Percentiles rank a stretch among this genome's conserved stretches.
Conservation (phyloP, 2,329 filamentous ascomycete genomes). For the Akanthomyces dipterigenus region DNA sequence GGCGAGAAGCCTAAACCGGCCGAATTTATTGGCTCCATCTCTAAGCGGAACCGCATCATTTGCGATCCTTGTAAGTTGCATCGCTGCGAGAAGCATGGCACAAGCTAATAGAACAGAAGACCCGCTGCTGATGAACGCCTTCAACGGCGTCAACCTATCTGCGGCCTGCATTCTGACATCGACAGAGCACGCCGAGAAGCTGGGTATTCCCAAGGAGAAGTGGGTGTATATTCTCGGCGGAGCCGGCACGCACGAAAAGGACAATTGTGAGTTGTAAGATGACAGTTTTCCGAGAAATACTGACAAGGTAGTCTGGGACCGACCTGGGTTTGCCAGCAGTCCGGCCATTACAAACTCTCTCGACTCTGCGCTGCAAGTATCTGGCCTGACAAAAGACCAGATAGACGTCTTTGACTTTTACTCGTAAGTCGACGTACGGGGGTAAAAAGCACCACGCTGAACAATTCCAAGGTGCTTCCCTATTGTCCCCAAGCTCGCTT, state of each 20-base stretch:
- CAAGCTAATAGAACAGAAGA: constrained; percentile 45
- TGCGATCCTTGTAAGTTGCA: constrained; percentile 54
- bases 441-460: not conserved
- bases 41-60: constrained; percentile 58
- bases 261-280: constrained; percentile 36
- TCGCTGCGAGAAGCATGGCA: not conserved
- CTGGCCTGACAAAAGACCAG: constrained; percentile 39
- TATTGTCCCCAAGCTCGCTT: constrained; percentile 61
- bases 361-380: constrained; percentile 43
- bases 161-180: constrained; percentile 56
- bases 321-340: constrained; percentile 51
- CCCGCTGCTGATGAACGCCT: constrained; percentile 64
- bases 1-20: constrained; percentile 37
- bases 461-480: constrained; percentile 52
- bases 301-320: constrained; percentile 48
- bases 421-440: constrained; percentile 33
- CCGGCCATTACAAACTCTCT: constrained; percentile 52
- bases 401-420: constrained; percentile 60
- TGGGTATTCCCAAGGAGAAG: constrained; percentile 46
- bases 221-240: constrained; percentile 61
- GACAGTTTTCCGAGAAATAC: not conserved
- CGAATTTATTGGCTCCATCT: constrained; percentile 46
- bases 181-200: constrained; percentile 41
- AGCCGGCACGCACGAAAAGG: constrained; percentile 52
- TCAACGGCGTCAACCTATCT: constrained; percentile 61